Percentiles rank a stretch among this genome's conserved stretches.
Conservation (phyloP, 768 basidiomycete species). For the Russula sp. region DNA sequence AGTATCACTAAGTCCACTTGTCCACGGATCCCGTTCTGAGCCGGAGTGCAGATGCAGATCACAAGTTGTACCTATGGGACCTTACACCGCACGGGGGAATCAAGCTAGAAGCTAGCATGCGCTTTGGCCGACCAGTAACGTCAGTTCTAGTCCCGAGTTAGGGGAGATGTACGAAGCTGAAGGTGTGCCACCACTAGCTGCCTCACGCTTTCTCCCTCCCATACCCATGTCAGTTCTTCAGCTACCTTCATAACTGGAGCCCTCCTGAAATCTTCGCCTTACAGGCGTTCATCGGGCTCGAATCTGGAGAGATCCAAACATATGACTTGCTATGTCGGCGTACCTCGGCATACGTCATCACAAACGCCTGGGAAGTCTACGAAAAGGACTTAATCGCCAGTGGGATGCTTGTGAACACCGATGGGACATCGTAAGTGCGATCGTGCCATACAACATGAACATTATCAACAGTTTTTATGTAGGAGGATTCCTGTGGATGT, state of each 20-base stretch:
- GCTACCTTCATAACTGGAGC: background rate
- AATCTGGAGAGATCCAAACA: constrained; percentile 58
- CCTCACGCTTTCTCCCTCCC: constrained; percentile 58
- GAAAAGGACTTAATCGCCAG: constrained; percentile 48
- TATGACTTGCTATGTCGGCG: constrained; percentile 69
- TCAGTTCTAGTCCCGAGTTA: constrained; percentile 24
- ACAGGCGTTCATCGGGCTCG: constrained; percentile 44
- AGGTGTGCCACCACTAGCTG: constrained; percentile 33
- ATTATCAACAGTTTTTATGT: constrained; percentile 14
- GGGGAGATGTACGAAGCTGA: background rate
- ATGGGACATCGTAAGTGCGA: constrained; percentile 34
- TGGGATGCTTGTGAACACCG: constrained; percentile 35
- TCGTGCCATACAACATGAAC: background rate
- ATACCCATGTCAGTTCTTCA: constrained; percentile 54
- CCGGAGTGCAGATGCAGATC: constrained; percentile 39
- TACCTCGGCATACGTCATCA: constrained; percentile 60
- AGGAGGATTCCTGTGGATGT: constrained; percentile 49
- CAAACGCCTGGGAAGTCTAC: constrained; percentile 72
- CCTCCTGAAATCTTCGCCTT: constrained; percentile 6
- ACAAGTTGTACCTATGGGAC: constrained; percentile 57
- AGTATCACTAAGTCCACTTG: constrained; percentile 18
- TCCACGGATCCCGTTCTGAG: background rate
- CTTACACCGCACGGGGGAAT: constrained; percentile 47
- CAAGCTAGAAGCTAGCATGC: constrained; percentile 43
- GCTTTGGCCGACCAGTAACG: constrained; percentile 42